Evolutionary conservation across 352 stramenopile genomes (phyloP), one percentile per base, ranked within the genome.

Genomic region (Salisapilia sapeloensis): DNA sequence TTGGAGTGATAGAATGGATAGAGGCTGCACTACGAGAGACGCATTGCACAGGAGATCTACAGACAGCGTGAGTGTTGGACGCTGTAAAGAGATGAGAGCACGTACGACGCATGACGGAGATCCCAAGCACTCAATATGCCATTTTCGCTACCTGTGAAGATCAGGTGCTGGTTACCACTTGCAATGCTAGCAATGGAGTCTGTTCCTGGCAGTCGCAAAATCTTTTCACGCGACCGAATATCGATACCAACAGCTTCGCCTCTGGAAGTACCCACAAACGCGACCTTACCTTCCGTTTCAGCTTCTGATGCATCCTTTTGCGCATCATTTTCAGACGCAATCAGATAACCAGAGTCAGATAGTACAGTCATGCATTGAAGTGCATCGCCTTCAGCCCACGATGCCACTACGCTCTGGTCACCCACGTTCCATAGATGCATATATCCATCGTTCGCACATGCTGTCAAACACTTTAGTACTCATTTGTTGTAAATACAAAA

Each of bases 341-440:
- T 6, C n/a, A 56, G 26, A 4, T 41, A 34, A 10, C 26, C 19
- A 23, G 35, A 48, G 29, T 78, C 50, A 23, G 62, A 48, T 20
- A 78, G 34, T 1, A 78, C 24, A 11, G 62, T 46, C 11, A 79
- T 29, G 29, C 55, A 78, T 19, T 70, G 63, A 5, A 71, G 60
- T 3, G 49, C 37, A 31, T 58, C 52, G 33, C 71, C 65, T 25
- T 63, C 78, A 17, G 48, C 52, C 70, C 70, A 85, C 24, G 61
- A 60, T 2, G 63, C 60, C 29, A 82, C 42, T 22, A 61, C 46
- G 4, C 69, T 33, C 24, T 80, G 61, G 1, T 48, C 69, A 5
- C 55, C 66, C 19, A 53, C 71, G 30, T 53, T 70, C 70, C 70
- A 85, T 12, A 82, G 14, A 23, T 78, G 65, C 19, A 85, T 70